Base-by-base conservation (phyloP, 768 basidiomycete genomes). In the Xerocomus brunneocitrinus region DNA sequence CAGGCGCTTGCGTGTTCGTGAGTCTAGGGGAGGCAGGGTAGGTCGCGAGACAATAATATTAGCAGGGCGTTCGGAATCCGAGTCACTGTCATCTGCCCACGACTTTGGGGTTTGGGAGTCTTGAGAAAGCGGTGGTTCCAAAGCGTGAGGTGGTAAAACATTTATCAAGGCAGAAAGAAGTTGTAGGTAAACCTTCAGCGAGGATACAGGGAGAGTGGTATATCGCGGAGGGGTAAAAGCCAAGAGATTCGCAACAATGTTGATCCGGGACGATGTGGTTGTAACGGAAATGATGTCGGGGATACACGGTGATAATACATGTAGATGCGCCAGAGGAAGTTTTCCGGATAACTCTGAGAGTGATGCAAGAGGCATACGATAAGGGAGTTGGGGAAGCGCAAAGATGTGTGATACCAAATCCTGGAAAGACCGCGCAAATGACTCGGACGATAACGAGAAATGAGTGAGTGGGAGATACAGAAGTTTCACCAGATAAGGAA, bases 351-450 rank as follows among this genome's bases (percentile, higher is more conserved):
- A 73, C 24, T 77, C 69, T 4, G 83, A 81, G 34, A 95, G 77
- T 22, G 81, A 77, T 0, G 71, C 67, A 22, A 84, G 73, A 34
- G 82, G 87, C 43, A 88, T 73, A 8, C 83, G 86, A 67, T 89
- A 87, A 1, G 91, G 91, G 0, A 98, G 77, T 0, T 91, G 71
- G 0, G 89, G 87, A 41, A 95, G 74, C 1, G 85, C 78, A 53
- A 95, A 74, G 50, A 95, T 80, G 55, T 73, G 68, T 14, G 73
- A 63, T 49, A 89, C 58, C 28, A 88, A 61, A 16, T 67, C 62
- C 30, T 68, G 57, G 14, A 85, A 62, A 40, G 74, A 66, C 55
- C 56, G 59, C 6, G 67, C 27, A 43, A 62, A 66, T 14, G 34
- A 25, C 28, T 57, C 57, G 10, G 63, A 69, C 24, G 75, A 78